Evolutionary conservation across 2,329 filamentous ascomycete genomes (phyloP), one percentile per base, ranked within the genome.

Genomic region (Balansia obtecta): DNA sequence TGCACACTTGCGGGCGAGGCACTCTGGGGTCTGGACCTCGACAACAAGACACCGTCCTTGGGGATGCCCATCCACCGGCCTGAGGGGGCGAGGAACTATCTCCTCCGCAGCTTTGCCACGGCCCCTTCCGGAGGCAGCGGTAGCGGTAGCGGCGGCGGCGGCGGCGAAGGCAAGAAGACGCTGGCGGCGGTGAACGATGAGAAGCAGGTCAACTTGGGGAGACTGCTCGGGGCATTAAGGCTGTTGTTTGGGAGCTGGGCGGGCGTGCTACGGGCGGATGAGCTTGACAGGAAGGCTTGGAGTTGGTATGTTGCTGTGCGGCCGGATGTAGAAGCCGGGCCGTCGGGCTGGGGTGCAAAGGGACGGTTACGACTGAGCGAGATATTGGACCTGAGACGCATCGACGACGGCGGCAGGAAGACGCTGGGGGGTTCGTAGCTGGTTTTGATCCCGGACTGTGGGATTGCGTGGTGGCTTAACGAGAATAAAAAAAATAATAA

Each of bases 311-410:
- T 85, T 1, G 75, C 77, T 20, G 80, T 90, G 18, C 73, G 89
- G 54, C 88, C 88, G 1, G 82, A 87, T 18, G 85, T 95, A 2
- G 81, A 86, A 52, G 68, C 74, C 51, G 89, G 88, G 0, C 78
- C 79, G 45, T 78, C 80, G 18, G 88, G 89, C 1, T 95, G 88
- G 88, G 88, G 88, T 30, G 85, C 84, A 12, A 93, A 91, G 65
- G 87, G 85, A 1, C 69, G 72, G 49, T 71, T 95, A 30, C 80
- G 73, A 56, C 63, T 94, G 37, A 69, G 69, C 13, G 79, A 80
- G 56, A 86, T 95, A 40, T 63, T 90, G 55, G 73, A 73, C 9
- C 59, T 87, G 54, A 72, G 76, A 42, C 58, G 61, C 15, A 63
- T 58, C 48, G 56, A 53, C 18, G 34, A 46, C 2, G 27, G 15